These are phyloP conservation scores for Globisporangium nagaii DNA, from an alignment of 352 stramenopile species.

Conservation along the genomic window DNA sequence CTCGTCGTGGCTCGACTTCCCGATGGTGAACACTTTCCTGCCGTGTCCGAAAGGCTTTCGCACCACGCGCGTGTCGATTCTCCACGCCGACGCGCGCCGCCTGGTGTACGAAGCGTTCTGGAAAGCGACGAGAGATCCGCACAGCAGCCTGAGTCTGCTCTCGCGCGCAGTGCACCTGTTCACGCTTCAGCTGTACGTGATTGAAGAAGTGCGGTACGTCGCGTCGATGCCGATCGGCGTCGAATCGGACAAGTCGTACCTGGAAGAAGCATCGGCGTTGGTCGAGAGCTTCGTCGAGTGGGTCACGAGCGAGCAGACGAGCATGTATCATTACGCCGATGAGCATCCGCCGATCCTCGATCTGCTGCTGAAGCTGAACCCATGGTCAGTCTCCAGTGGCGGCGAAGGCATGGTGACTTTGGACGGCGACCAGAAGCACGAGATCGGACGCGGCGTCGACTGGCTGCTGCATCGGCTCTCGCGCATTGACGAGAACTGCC, in stretches of 20 bases:
- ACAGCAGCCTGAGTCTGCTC: conserved; percentile 58
- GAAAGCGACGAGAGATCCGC: conserved; percentile 46
- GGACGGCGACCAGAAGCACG: conserved; percentile 80
- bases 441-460: conserved; percentile 73
- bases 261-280: conserved; percentile 33
- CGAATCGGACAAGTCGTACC: conserved; percentile 36
- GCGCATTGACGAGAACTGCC: conserved; percentile 38
- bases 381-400: conserved; percentile 52
- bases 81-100: conserved; percentile 49
- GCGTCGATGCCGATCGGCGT: conserved; percentile 38
- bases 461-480: conserved; percentile 70
- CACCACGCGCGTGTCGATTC: conserved; percentile 47
- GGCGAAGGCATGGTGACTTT: conserved; percentile 53
- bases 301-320: conserved; percentile 42
- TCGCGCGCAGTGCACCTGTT: conserved; percentile 75
- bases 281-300: conserved; percentile 55
- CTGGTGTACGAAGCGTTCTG: conserved; percentile 73
- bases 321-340: conserved; percentile 20
- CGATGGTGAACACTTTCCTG: conserved; percentile 77
- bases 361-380: conserved; percentile 66
- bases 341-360: conserved; percentile 40
- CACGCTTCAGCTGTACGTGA: conserved; percentile 78
- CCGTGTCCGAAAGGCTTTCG: conserved; percentile 60
- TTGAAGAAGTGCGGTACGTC: conserved; percentile 68
- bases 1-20: conserved; percentile 76